Evolutionary conservation across 257 asterid genomes (phyloP), one percentile per base, ranked within the genome.

Genomic region (Cinchona pubescens): DNA sequence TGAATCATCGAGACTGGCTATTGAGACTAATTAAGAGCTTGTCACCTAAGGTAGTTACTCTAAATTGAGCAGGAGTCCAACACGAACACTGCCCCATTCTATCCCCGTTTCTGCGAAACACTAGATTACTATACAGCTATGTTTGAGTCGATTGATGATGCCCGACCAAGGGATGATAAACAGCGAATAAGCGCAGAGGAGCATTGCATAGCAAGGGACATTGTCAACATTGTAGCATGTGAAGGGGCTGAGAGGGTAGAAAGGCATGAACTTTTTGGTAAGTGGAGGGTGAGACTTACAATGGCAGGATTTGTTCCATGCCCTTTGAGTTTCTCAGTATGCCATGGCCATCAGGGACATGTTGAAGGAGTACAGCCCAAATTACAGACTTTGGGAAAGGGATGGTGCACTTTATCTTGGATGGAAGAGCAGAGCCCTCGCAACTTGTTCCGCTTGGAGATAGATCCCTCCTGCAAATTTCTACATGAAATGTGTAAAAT

Each of bases 401-500:
- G 93, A 93, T 81, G 97, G 93, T 11, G 96, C 97, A 64, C 85
- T 93, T 46, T 91, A 86, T 85, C 95, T 93, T 79, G 98, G 98
- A 71, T 93, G 98, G 98, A 83, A 90, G 91, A 82, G 88, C 71
- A 90, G 96, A 76, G 94, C 88, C 66, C 74, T 93, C 25, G 79
- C 94, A 19, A 86, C 98, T 32, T 70, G 76, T 77, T 92, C 98
- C 27, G 98, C 98, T 3, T 94, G 98, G 96, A 91, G 88, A 77
- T 93, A 71, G 72, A 64, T 40, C 11, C 34, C 56, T n/a, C n/a
- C 51, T n/a, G 25, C 29, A 12, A n/a, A 58, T 37, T 38, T 43
- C 43, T n/a, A 48, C 59, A 40, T 15, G 43, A 68, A 55, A 43
- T 53, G 23, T 56, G 60, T 60, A 10, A 23, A 56, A 11, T 75